Percentiles rank a stretch among this genome's conserved stretches.
Conservation (phyloP, 306 rosid species). For the Trifolium fragiferum region DNA sequence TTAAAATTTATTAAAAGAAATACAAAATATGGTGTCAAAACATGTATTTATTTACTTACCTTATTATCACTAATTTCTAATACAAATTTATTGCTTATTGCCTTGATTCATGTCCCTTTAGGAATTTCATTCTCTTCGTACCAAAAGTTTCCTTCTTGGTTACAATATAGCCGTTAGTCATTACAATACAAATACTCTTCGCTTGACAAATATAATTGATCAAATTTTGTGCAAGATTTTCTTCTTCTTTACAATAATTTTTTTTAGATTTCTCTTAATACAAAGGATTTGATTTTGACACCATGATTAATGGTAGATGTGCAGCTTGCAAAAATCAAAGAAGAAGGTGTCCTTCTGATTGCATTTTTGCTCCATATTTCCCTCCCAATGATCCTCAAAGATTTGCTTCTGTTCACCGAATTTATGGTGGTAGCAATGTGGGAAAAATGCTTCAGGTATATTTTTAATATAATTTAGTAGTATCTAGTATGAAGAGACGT, state of each 20-base stretch:
- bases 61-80: background rate
- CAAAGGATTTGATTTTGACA: constrained; percentile 22
- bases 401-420: constrained; percentile 71
- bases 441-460: constrained; percentile 77
- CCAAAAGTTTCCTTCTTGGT: background rate
- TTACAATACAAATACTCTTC: constrained; percentile 7
- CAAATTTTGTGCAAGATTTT: constrained; percentile 37
- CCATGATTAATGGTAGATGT: constrained; percentile 53
- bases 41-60: background rate
- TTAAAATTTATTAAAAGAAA: too few species aligned
- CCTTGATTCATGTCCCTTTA: background rate
- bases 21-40: background rate
- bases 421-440: constrained; percentile 78
- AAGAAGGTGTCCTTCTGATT: constrained; percentile 69
- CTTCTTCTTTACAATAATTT: background rate
- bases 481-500: too few species aligned
- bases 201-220: background rate
- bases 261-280: constrained; percentile 12
- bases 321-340: constrained; percentile 83
- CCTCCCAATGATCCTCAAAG: constrained; percentile 76
- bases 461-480: background rate
- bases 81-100: background rate
- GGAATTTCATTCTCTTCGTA: background rate
- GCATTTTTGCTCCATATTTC: constrained; percentile 76
- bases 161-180: constrained; percentile 10